Evolutionary conservation across 2,329 filamentous ascomycete genomes (phyloP).

Genomic region (Phialocephala subalpina): DNA sequence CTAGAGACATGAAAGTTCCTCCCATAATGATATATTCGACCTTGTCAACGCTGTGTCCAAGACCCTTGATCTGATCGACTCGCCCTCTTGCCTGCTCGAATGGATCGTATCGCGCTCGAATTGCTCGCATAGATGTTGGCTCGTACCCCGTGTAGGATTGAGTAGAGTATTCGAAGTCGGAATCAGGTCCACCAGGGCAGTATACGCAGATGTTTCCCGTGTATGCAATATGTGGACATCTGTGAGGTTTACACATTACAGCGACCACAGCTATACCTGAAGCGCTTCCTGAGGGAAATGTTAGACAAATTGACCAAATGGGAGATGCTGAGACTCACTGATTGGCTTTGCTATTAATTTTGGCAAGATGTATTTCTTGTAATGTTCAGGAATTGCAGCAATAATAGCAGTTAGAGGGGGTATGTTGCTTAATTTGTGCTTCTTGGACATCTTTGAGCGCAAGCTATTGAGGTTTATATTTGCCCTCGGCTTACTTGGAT

Average conservation of each 20-base stretch:
- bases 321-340: conserved; percentile 57
- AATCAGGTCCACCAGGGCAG: conserved; percentile 96
- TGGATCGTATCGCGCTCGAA: conserved; percentile 94
- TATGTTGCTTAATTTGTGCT: conserved; percentile 86
- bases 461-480: conserved; percentile 94
- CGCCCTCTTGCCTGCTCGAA: conserved; percentile 96
- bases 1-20: conserved; percentile 97
- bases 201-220: conserved; percentile 99
- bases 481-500: conserved; percentile 75
- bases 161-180: conserved; percentile 98
- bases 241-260: conserved; percentile 99
- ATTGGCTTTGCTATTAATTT: conserved; percentile 98
- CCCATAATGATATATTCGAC: conserved; percentile 99
- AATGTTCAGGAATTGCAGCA: conserved; percentile 97
- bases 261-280: conserved; percentile 98
- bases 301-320: conserved; percentile 17
- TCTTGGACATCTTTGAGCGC: conserved; percentile 87
- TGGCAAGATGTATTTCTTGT: conserved; percentile 98
- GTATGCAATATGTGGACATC: conserved; percentile 97
- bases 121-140: conserved; percentile 97
- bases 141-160: conserved; percentile 99
- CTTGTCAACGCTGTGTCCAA: conserved; percentile 97
- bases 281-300: conserved; percentile 72
- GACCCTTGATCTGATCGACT: conserved; percentile 94
- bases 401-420: conserved; percentile 97